A percentile compares a stretch with the other conserved stretches of the same genome.
phyloP scores from a whole-genome alignment of 2,329 filamentous ascomycete genomes.

The Xylaria sp. region DNA sequence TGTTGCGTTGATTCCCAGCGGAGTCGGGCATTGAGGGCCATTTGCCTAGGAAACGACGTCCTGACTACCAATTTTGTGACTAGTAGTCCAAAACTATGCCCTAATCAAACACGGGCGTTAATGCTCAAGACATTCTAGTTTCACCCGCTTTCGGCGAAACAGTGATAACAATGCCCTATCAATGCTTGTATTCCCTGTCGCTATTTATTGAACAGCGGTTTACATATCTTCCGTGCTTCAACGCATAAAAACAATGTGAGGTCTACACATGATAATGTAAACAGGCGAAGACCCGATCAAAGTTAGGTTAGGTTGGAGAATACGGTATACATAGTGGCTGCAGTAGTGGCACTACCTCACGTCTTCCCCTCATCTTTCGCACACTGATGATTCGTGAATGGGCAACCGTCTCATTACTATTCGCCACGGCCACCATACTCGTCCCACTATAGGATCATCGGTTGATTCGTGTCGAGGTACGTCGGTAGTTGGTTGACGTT shows the following conservation, averaged over 20 bases:
- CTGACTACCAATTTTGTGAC: neutral
- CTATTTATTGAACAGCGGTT: neutral
- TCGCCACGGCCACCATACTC: neutral
- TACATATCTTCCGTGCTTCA: neutral
- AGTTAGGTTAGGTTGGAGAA: neutral
- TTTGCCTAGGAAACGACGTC: neutral
- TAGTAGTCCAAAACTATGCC: neutral
- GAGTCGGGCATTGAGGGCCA: neutral
- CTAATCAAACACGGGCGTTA: neutral
- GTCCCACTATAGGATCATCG: slow-evolving; percentile 1
- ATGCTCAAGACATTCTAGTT: neutral
- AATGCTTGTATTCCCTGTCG: neutral
- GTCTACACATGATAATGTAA: neutral
- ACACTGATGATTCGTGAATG: slow-evolving; percentile 5
- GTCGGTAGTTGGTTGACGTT: neutral
- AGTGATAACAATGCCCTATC: neutral
- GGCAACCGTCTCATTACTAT: neutral
- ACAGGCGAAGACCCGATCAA: neutral
- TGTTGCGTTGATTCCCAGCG: neutral
- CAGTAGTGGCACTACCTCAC: neutral
- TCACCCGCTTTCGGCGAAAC: neutral
- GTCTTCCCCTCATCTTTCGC: slow-evolving; percentile 19
- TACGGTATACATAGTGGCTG: neutral
- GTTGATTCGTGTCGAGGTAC: neutral
- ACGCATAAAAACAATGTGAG: no score